Evolutionary conservation across 108 stramenopile genomes (phyloP).

Genomic region (Nitzschia sp.): DNA sequence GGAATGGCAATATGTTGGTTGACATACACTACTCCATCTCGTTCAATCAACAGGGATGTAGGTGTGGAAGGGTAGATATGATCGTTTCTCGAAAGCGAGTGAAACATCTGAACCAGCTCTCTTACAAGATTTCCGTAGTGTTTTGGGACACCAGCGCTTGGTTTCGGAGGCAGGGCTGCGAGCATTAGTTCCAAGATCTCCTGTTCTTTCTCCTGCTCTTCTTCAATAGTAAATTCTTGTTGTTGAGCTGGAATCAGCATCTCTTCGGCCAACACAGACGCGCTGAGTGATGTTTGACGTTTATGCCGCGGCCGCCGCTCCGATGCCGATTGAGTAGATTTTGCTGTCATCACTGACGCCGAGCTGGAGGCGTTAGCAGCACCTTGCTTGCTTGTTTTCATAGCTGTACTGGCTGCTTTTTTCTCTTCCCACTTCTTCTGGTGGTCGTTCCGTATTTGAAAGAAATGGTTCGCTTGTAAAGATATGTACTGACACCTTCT

Average conservation of each 20-base stretch:
- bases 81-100: constrained; percentile 63
- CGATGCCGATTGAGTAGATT: not conserved
- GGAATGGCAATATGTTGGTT: constrained; percentile 81
- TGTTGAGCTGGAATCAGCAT: not conserved
- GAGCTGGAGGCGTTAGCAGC: constrained; percentile 3
- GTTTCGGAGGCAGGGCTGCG: constrained; percentile 37
- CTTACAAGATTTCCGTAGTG: constrained; percentile 75
- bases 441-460: constrained; percentile 43
- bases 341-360: not conserved
- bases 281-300: not conserved
- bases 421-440: constrained; percentile 35
- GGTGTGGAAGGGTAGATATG: constrained; percentile 43
- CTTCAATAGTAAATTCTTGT: constrained; percentile 8
- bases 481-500: constrained; percentile 73
- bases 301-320: constrained; percentile 12
- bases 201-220: constrained; percentile 60
- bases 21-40: constrained; percentile 74
- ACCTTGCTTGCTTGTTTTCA: not conserved
- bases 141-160: not conserved
- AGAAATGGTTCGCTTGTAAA: constrained; percentile 49
- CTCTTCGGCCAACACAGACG: not conserved
- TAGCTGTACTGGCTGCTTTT: not conserved
- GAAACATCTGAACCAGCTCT: constrained; percentile 71
- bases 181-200: constrained; percentile 76
- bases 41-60: constrained; percentile 42